Conservation (phyloP, 257 asterid species). For the Buddleja alternifolia region DNA sequence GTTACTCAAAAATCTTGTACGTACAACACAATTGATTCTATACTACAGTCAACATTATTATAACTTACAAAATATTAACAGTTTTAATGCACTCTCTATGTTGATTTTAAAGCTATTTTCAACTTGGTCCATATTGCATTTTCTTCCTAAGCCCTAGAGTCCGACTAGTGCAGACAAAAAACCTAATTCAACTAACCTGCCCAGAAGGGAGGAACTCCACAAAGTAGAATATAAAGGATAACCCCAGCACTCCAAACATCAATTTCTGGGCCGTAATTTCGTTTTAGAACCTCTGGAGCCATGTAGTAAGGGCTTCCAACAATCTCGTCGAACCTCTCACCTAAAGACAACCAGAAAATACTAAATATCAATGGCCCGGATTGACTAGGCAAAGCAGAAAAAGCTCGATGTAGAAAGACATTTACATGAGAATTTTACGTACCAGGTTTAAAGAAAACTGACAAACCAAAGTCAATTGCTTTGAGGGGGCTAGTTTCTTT, state of each 20-base stretch:
- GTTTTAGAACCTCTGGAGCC: conserved; percentile 84
- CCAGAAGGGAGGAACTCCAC: conserved; percentile 88
- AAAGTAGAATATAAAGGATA: conserved; percentile 71
- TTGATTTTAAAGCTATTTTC: background rate
- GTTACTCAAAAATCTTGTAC: background rate
- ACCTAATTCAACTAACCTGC: conserved; percentile 59
- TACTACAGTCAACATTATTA: no score
- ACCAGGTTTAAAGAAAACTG: conserved; percentile 73
- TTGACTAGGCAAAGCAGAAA: background rate
- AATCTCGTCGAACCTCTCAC: conserved; percentile 67
- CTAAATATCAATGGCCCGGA: conserved; percentile 11
- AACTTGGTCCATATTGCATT: background rate
- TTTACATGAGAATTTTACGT: conserved; percentile 21
- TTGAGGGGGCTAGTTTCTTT: conserved; percentile 65
- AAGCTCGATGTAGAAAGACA: background rate
- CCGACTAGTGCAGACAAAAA: conserved; percentile 2
- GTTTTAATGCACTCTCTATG: background rate
- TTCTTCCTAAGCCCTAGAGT: background rate
- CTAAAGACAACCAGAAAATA: conserved; percentile 35
- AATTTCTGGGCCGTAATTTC: conserved; percentile 71
- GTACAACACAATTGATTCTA: background rate
- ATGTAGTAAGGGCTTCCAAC: conserved; percentile 88
- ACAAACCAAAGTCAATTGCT: conserved; percentile 77
- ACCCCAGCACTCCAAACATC: conserved; percentile 82
- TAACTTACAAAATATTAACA: background rate